Evolutionary conservation across 2,329 filamentous ascomycete genomes (phyloP).

Genomic region (Colletotrichum magnum): DNA sequence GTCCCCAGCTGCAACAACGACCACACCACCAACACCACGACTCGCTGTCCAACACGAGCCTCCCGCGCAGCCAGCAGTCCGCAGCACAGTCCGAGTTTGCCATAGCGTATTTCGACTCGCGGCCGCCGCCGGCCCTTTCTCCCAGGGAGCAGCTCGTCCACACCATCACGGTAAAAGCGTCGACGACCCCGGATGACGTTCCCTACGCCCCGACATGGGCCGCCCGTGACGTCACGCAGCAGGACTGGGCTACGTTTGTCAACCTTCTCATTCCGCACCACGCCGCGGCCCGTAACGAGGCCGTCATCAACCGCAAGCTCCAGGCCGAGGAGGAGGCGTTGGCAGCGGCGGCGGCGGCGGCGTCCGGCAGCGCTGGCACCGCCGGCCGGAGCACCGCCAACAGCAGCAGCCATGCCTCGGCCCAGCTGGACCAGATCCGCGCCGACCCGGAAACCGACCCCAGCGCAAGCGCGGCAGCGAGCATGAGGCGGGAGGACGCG

Average conservation of each 20-base stretch:
- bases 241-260: constrained; percentile 73
- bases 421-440: constrained; percentile 57
- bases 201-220: constrained; percentile 57
- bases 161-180: constrained; percentile 50
- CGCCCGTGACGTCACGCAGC: constrained; percentile 60
- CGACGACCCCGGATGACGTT: constrained; percentile 58
- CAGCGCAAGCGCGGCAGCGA: constrained; percentile 16
- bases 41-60: constrained; percentile 17
- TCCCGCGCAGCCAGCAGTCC: constrained; percentile 27
- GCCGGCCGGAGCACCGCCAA: constrained; percentile 45
- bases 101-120: constrained; percentile 63
- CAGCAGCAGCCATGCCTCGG: constrained; percentile 53
- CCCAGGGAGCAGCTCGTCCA: constrained; percentile 47
- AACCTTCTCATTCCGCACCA: constrained; percentile 69
- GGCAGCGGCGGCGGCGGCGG: constrained; percentile 42
- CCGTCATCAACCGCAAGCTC: constrained; percentile 64
- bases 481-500: constrained; percentile 26
- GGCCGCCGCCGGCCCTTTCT: constrained; percentile 49
- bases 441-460: constrained; percentile 51
- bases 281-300: constrained; percentile 58
- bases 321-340: constrained; percentile 54
- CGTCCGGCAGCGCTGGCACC: constrained; percentile 22
- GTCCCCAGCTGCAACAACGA: not conserved
- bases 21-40: constrained; percentile 5
- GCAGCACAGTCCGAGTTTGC: constrained; percentile 47